Conservation (phyloP, 2,329 filamentous ascomycete species). For the Xylaria sp. region DNA sequence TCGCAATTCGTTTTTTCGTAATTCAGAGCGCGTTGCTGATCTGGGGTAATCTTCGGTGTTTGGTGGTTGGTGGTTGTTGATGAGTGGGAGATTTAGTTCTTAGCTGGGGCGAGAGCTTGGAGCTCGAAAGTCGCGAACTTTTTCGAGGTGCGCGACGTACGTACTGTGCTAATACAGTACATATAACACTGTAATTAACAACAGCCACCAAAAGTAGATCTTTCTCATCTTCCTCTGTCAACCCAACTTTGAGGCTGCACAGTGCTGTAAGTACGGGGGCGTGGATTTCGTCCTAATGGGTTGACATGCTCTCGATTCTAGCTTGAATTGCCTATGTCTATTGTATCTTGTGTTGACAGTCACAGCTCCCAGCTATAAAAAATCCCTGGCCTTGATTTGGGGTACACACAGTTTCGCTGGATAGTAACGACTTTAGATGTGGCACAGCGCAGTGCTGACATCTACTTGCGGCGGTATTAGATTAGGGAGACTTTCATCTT, state of each 20-base stretch:
- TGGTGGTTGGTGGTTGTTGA: conserved; percentile 10
- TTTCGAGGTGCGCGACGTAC: conserved; percentile 37
- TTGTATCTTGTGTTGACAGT: too few species aligned
- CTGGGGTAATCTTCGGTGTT: not conserved
- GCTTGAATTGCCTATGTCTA: too few species aligned
- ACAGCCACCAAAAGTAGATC: not conserved
- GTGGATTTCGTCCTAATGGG: too few species aligned
- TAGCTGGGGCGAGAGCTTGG: conserved; percentile 28
- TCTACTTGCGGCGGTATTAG: too few species aligned
- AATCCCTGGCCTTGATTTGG: too few species aligned
- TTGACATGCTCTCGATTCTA: not conserved
- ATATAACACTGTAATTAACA: not conserved
- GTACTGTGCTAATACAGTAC: conserved; percentile 31
- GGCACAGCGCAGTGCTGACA: too few species aligned
- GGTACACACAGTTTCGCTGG: too few species aligned
- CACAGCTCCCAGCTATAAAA: too few species aligned
- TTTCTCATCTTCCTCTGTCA: not conserved
- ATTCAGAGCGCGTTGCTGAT: not conserved
- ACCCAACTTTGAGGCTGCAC: not conserved
- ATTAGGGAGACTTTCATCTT: too few species aligned
- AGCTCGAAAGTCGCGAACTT: conserved; percentile 41
- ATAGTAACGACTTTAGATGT: too few species aligned
- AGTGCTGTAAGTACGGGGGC: too few species aligned
- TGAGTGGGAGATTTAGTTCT: conserved; percentile 17
- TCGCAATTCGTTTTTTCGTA: not conserved